Conservation (phyloP, 495 filamentous ascomycete species). For the Cetradonia linearis region DNA sequence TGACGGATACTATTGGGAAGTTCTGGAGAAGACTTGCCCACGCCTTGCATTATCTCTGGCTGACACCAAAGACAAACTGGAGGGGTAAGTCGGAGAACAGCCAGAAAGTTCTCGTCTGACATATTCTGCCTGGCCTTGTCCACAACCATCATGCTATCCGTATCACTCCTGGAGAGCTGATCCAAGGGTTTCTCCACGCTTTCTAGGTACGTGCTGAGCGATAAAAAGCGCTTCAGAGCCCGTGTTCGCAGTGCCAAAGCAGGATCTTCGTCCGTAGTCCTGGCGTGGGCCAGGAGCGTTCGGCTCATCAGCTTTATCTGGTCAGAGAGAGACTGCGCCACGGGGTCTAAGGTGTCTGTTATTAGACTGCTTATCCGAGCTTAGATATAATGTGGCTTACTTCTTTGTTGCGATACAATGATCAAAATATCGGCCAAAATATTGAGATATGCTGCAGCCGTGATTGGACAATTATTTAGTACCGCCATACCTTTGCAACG, state of each 20-base stretch:
- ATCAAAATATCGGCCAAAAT: conserved; percentile 33
- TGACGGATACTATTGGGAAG: not conserved
- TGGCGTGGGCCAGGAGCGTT: too few relatives aligned
- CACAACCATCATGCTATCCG: not conserved
- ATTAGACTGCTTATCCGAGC: not conserved
- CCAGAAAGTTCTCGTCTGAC: conserved; percentile 10
- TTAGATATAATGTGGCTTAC: not conserved
- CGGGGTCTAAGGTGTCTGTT: not conserved
- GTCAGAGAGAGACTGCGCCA: not conserved
- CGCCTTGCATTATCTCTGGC: not conserved
- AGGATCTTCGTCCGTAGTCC: not conserved
- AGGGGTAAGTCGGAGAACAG: conserved; percentile 3
- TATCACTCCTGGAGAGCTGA: not conserved
- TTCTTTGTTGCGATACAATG: not conserved
- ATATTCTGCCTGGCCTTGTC: conserved; percentile 7
- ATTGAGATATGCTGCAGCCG: conserved; percentile 34
- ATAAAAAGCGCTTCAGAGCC: conserved; percentile 3
- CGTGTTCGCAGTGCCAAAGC: not conserved
- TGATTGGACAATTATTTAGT: conserved; percentile 32
- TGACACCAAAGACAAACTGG: conserved; percentile 3
- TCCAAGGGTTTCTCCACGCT: not conserved
- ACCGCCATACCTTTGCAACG: conserved; percentile 28
- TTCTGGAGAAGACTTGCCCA: not conserved
- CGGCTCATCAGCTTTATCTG: not conserved
- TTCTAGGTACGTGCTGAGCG: not conserved